phyloP scores from a whole-genome alignment of 805 yeast species.

The Candida ponderosae region DNA sequence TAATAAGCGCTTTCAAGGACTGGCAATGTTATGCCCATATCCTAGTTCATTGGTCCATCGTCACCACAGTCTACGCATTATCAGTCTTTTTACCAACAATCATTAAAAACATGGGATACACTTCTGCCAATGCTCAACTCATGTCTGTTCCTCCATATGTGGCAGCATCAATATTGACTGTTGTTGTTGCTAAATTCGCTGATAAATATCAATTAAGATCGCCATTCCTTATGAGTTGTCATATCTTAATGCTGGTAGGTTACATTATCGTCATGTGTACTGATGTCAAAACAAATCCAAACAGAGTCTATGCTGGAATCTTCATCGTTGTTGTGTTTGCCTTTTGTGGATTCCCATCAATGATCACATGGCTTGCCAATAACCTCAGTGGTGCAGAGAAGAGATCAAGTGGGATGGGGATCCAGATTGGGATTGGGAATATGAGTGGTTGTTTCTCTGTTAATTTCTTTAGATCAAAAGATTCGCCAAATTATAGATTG shows the following conservation, averaged over 20 bases:
- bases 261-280: constrained; percentile 19
- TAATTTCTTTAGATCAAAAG: constrained; percentile 18
- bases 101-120: constrained; percentile 35
- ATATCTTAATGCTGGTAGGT: constrained; percentile 23
- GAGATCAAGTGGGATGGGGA: constrained; percentile 24
- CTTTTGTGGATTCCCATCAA: constrained; percentile 21
- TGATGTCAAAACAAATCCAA: constrained; percentile 15
- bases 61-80: constrained; percentile 28
- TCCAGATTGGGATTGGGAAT: constrained; percentile 26
- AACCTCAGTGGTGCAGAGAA: constrained; percentile 23
- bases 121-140: constrained; percentile 31
- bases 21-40: constrained; percentile 25
- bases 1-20: constrained; percentile 18
- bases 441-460: constrained; percentile 22
- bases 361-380: constrained; percentile 24
- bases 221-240: constrained; percentile 18
- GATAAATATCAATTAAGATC: constrained; percentile 21
- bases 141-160: constrained; percentile 37
- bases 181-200: constrained; percentile 23
- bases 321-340: constrained; percentile 19
- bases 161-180: constrained; percentile 24
- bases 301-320: constrained; percentile 20
- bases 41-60: constrained; percentile 21
- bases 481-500: constrained; percentile 16
- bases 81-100: constrained; percentile 39